Conservation (phyloP, 2,329 filamentous ascomycete genomes). For the Penicillium sp. region DNA sequence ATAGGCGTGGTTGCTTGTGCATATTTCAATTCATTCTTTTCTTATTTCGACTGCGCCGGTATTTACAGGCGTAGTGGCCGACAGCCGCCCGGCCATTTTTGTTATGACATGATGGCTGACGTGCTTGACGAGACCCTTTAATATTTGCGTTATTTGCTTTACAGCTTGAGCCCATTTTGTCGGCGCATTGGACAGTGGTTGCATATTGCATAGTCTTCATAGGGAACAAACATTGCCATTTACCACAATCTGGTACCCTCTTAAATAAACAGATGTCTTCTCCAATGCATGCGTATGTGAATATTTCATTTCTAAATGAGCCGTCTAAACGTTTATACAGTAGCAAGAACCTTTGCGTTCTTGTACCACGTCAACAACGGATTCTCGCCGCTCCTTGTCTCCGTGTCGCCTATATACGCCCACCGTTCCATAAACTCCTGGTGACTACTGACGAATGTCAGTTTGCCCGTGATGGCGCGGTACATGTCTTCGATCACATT, state of each 20-base stretch:
- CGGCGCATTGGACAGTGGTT: neutral
- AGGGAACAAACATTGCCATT: no score
- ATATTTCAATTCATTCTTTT: neutral
- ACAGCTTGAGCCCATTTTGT: neutral
- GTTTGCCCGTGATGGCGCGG: conserved; percentile 83
- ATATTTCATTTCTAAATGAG: conserved; percentile 26
- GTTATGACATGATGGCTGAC: conserved; percentile 3
- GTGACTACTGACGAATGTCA: conserved; percentile 80
- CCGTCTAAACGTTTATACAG: no score
- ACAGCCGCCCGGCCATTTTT: neutral
- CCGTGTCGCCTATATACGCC: conserved; percentile 86
- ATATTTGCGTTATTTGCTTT: neutral
- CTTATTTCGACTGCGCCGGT: no score
- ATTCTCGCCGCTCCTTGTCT: conserved; percentile 87
- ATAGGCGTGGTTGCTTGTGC: no score
- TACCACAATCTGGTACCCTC: no score
- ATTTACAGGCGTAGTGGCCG: neutral
- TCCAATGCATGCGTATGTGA: no score
- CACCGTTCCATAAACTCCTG: conserved; percentile 87
- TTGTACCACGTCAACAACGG: conserved; percentile 89
- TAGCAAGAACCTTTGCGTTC: conserved; percentile 90
- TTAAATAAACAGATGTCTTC: no score
- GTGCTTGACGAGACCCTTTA: neutral
- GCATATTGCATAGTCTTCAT: neutral
- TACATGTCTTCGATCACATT: conserved; percentile 87